A percentile compares a stretch with the other conserved stretches of the same genome.
These are phyloP conservation scores for Tricholoma matsutake DNA, from an alignment of 768 basidiomycete genomes.

Conservation along the genomic window DNA sequence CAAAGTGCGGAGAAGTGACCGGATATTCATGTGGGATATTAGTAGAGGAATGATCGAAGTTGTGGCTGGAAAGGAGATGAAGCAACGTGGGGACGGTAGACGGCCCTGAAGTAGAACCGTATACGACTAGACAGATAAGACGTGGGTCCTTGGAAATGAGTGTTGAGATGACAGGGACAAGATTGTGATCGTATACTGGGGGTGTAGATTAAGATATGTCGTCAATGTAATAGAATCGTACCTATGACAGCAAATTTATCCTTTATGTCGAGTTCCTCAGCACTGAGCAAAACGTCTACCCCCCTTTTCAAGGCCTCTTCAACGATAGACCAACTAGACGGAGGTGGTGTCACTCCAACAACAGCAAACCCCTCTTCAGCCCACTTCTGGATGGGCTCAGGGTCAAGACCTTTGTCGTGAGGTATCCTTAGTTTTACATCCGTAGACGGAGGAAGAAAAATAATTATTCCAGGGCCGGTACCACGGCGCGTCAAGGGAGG, in stretches of 20 bases:
- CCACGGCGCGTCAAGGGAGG: slow-evolving; percentile 48
- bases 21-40: slow-evolving; percentile 23
- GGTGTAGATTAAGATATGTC: not conserved
- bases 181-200: slow-evolving; percentile 33
- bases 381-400: slow-evolving; percentile 50
- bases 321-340: slow-evolving; percentile 17
- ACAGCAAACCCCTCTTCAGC: slow-evolving; percentile 54
- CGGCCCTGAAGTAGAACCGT: slow-evolving; percentile 25
- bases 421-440: slow-evolving; percentile 21
- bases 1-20: slow-evolving; percentile 36
- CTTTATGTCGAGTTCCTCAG: slow-evolving; percentile 37
- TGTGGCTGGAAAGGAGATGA: slow-evolving; percentile 28
- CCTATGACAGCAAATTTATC: slow-evolving; percentile 46
- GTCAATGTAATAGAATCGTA: slow-evolving; percentile 15
- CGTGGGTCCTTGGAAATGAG: slow-evolving; percentile 27
- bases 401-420: slow-evolving; percentile 36
- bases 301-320: slow-evolving; percentile 28
- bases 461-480: slow-evolving; percentile 44
- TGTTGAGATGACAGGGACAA: slow-evolving; percentile 26
- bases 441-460: slow-evolving; percentile 36
- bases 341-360: slow-evolving; percentile 30
- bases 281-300: slow-evolving; percentile 32
- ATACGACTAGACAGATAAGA: slow-evolving; percentile 36
- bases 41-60: slow-evolving; percentile 18
- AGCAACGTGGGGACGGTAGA: slow-evolving; percentile 33